Conservation (phyloP, 2,329 filamentous ascomycete genomes). For the Monascus ruber region DNA sequence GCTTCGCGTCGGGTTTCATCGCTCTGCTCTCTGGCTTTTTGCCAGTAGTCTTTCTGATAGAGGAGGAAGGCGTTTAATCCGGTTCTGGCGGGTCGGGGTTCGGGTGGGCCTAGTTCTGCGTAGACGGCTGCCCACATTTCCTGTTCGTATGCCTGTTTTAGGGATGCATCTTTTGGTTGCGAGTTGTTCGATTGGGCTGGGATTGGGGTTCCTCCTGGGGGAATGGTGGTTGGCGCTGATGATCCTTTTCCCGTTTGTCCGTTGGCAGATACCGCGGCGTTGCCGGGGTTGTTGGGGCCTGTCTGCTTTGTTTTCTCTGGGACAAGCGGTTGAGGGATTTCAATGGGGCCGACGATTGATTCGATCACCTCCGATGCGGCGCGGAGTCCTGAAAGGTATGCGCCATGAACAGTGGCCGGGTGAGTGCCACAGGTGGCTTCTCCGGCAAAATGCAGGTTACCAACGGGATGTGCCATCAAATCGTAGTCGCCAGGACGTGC, state of each 20-base stretch:
- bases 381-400: conserved; percentile 84
- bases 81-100: conserved; percentile 58
- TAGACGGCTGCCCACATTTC: conserved; percentile 47
- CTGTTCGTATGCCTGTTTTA: conserved; percentile 43
- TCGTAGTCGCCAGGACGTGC: conserved; percentile 86
- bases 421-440: conserved; percentile 95
- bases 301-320: conserved; percentile 43
- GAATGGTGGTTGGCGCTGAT: conserved; percentile 1
- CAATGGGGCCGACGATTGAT: conserved; percentile 67
- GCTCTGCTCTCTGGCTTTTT: conserved; percentile 50
- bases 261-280: conserved; percentile 3
- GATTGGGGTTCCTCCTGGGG: conserved; percentile 1
- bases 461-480: conserved; percentile 70
- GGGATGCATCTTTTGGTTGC: conserved; percentile 13
- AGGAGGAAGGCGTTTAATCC: conserved; percentile 79
- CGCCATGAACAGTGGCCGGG: conserved; percentile 92
- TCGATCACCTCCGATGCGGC: conserved; percentile 80
- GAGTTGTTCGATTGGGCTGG: conserved; percentile 7
- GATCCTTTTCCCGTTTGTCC: conserved; percentile 15
- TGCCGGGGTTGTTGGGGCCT: conserved; percentile 8
- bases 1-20: conserved; percentile 56
- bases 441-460: conserved; percentile 87
- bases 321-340: conserved; percentile 64
- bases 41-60: conserved; percentile 68
- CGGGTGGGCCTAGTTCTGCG: conserved; percentile 59